A percentile compares a stretch with the other conserved stretches of the same genome.
These are phyloP conservation scores for Fusarium goolgardi DNA, from an alignment of 2,329 filamentous ascomycete species.

Conservation along the genomic window DNA sequence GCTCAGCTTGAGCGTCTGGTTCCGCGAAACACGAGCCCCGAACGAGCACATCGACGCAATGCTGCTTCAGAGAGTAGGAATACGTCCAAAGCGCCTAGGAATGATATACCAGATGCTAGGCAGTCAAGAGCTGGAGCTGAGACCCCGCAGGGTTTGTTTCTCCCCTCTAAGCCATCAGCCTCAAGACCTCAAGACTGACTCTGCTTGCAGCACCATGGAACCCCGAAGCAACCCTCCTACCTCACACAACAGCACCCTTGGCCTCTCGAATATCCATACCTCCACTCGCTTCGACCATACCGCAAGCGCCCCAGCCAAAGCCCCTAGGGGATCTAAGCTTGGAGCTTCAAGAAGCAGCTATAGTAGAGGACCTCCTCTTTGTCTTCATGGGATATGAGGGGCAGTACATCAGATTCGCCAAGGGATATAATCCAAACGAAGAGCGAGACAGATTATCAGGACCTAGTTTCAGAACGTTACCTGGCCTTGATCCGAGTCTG, in stretches of 20 bases:
- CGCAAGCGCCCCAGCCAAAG: constrained; percentile 74
- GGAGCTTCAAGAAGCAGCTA: constrained; percentile 84
- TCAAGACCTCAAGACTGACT: constrained; percentile 35
- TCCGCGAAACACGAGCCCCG: constrained; percentile 68
- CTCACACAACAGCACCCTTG: constrained; percentile 76
- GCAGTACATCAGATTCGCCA: constrained; percentile 91
- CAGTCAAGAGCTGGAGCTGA: constrained; percentile 59
- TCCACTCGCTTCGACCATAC: constrained; percentile 81
- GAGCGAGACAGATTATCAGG: constrained; percentile 90
- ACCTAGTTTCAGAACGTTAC: constrained; percentile 80
- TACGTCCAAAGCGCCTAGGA: constrained; percentile 53
- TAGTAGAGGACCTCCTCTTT: constrained; percentile 91
- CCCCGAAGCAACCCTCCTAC: constrained; percentile 79
- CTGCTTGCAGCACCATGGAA: constrained; percentile 71
- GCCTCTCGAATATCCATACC: constrained; percentile 72
- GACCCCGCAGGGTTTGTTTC: constrained; percentile 59
- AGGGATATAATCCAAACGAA: constrained; percentile 82
- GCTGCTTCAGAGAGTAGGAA: constrained; percentile 53
- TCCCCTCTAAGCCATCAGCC: constrained; percentile 1
- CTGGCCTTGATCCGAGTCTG: constrained; percentile 89
- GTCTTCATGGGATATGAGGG: constrained; percentile 99
- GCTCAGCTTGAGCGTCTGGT: constrained; percentile 73
- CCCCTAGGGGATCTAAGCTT: constrained; percentile 79
- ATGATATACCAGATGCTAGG: constrained; percentile 59
- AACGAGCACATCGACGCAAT: constrained; percentile 61